These are phyloP conservation scores for Setaria viridis DNA, from an alignment of 202 grass and related monocot species.

Conservation along the genomic window DNA sequence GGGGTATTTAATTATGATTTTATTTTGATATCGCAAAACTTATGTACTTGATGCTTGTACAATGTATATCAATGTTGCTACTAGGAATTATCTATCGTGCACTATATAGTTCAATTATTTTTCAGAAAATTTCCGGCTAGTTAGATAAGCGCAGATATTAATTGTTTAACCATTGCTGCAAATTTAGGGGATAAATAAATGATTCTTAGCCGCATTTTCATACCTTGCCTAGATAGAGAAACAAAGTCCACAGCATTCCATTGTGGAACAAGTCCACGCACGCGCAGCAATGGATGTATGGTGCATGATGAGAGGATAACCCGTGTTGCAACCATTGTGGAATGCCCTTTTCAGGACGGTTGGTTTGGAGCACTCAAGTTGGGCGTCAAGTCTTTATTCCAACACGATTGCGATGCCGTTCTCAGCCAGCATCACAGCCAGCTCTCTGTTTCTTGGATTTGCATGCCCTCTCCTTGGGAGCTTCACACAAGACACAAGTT, in stretches of 20 bases:
- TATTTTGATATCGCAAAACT: no score
- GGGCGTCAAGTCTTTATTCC: conserved; percentile 36
- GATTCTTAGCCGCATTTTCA: not conserved
- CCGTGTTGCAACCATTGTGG: not conserved
- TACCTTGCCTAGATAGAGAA: not conserved
- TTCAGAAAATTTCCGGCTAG: not conserved
- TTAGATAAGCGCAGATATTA: not conserved
- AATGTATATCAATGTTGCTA: no score
- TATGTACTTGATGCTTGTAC: no score
- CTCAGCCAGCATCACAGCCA: conserved; percentile 9
- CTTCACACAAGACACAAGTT: not conserved
- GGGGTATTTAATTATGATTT: no score
- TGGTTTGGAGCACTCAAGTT: conserved; percentile 40
- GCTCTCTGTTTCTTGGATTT: conserved; percentile 17
- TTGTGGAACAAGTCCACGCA: not conserved
- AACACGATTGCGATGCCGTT: not conserved
- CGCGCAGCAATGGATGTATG: not conserved
- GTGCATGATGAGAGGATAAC: not conserved
- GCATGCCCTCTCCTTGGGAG: conserved; percentile 9
- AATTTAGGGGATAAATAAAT: no score
- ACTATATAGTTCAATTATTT: no score
- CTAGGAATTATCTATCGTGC: no score
- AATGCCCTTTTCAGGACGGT: conserved; percentile 3
- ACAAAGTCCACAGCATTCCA: not conserved
- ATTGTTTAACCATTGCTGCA: not conserved